Base-by-base conservation (phyloP, 2,329 filamentous ascomycete genomes). In the Neophaeococcomyces mojaviensis region DNA sequence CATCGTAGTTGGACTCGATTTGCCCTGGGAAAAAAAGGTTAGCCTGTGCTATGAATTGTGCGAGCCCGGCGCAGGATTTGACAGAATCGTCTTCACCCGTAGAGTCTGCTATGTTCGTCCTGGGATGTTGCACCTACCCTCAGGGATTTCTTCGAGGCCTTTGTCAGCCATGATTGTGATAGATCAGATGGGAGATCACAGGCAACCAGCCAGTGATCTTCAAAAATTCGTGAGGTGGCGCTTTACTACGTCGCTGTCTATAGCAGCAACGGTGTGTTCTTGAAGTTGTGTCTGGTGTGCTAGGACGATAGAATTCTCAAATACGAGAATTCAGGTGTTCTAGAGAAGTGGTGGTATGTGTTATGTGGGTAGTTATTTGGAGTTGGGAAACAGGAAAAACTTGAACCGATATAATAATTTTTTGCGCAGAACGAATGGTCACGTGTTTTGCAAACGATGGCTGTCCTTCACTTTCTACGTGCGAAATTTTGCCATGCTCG, bases 1-100 rank as follows among this genome's bases (percentile, higher is more conserved):
- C 89, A 81, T 98, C 92, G 78, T 97, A 98, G 87, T 98, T 98
- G 69, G 89, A 95, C 81, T 98, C 94, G 80, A 98, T 98, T 78
- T 94, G 88, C 74, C 84, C 90, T 95, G 69, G 64, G 12, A 44
- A 45, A 68, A 15, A 46, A 46, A 24, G 46, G 36, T 51, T 42
- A 43, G 40, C 30, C 26, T 32, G 28, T 36, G 40, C 9, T 16
- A 28, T 26, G 40, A 51, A 37, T 15, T 47, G 19, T 26, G 36
- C 24, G 42, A 44, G 40, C 24, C 4, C 49, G 47, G n/a, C n/a
- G n/a, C n/a, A n/a, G n/a, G n/a, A n/a, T n/a, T n/a, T n/a, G n/a
- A n/a, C n/a, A n/a, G n/a, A n/a, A n/a, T n/a, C n/a, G n/a, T n/a
- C n/a, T 38, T 13, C 32, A 28, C 19, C 19, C 2, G 8, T 15